Base-by-base conservation (phyloP, 176 grass and related monocot genomes). In the Triticum urartu region DNA sequence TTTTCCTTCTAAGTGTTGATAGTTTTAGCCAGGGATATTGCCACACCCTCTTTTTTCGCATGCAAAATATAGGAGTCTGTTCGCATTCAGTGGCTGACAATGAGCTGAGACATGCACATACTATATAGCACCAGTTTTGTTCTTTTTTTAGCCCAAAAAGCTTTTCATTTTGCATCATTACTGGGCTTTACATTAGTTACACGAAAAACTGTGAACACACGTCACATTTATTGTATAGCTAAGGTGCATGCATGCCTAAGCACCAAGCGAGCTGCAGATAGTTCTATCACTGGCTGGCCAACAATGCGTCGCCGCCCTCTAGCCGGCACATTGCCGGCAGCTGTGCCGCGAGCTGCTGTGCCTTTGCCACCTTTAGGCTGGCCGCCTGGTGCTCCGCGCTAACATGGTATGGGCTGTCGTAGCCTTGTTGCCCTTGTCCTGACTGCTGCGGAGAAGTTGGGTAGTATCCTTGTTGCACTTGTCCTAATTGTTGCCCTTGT, bases 31-130 rank as follows among this genome's bases (percentile, higher is more conserved):
- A 75, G 47, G 59, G 39, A 68, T 36, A 47, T 81, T 70, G 4
- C 28, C 60, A n/a, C 64, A n/a, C 69, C 80, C 82, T 71, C 34
- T 20, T 64, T 74, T 81, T 77, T 85, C 70, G 77, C 81, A 88
- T 72, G 63, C 52, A 11, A 85, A 82, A 85, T 88, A 81, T 85
- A 81, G 77, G 86, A 21, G 68, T 5, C 3, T 84, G 68, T 84
- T 87, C 45, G 38, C 75, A 80, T 17, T 47, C 59, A 39, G 26
- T 84, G 67, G 84, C 20, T 90, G 56, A 78, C 6, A 14, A 36
- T 79, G 63, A 63, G 35, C 68, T 7, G 12, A 25, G 77, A 39
- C 73, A 61, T 14, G 1, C 71, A 6, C 22, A 82, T 43, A 21
- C 54, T 59, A 68, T 68, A 36, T 69, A 75, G 58, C 70, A 64